Evolutionary conservation across 768 basidiomycete species (phyloP), one percentile per base, ranked within the genome.

Genomic region (Lactarius trivialis): DNA sequence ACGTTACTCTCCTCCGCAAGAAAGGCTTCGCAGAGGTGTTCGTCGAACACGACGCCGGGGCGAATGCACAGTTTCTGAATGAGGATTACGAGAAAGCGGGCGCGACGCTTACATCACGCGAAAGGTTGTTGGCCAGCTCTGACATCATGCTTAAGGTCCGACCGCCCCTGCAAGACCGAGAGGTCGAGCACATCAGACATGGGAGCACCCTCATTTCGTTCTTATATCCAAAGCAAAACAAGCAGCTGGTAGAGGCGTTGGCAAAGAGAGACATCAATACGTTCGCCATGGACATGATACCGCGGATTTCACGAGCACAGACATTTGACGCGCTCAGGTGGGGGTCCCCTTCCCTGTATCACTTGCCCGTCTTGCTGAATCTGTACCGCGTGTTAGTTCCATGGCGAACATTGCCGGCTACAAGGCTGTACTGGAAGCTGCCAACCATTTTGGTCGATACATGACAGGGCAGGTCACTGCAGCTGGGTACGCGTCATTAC

Each of bases 391-490:
- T 34, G 4, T 19, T 37, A 92, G 92, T 69, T 93, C 91, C 28
- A 94, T 94, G 92, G 86, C 88, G n/a, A 94, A 93, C 70, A 93
- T 92, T 45, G 83, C 91, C n/a, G 92, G 92, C 14, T 94, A 94
- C 73, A 92, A 94, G 72, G 92, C 92, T 43, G 91, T 94, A 52
- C 73, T 94, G 70, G 92, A 94, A 73, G 92, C 92, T 33, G 89
- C 91, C 28, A 93, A 91, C 72, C 83, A 89, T 70, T 94, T 94
- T 69, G 91, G 91, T 69, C 79, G 92, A 67, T 93, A 91, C 76
- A 78, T 94, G 67, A 92, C 92, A 36, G 92, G 92, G 69, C 92
- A 94, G 73, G 90, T 91, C 58, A 94, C 92, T 7, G 92, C 92
- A 61, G 91, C 91, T 72, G 90, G 89, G 87, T 90, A 72, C 71